These are phyloP conservation scores for Alternaria infectoria DNA, from an alignment of 2,329 filamentous ascomycete genomes.

Conservation along the genomic window DNA sequence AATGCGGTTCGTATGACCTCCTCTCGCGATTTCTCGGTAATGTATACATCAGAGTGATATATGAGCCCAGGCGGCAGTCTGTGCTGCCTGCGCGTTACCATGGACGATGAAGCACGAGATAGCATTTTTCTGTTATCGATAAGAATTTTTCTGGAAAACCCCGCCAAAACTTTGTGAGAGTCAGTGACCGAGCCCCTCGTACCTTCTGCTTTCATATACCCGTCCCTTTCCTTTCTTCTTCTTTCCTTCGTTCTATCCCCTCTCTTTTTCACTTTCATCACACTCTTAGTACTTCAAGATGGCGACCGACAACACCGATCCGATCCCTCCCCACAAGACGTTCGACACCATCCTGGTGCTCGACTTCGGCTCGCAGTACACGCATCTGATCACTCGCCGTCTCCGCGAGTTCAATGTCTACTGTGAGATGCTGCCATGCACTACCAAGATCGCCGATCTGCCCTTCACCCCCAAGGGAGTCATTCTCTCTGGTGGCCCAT, in stretches of 20 bases:
- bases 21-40: neutral
- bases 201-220: constrained; percentile 5
- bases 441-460: constrained; percentile 78
- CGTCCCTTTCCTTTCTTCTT: constrained; percentile 4
- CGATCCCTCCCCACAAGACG: constrained; percentile 56
- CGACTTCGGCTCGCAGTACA: constrained; percentile 76
- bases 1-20: neutral
- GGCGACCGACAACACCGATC: constrained; percentile 49
- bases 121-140: constrained; percentile 6
- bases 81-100: neutral
- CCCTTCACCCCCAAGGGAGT: constrained; percentile 83
- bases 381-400: constrained; percentile 76
- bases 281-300: constrained; percentile 31
- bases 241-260: constrained; percentile 6
- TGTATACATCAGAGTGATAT: neutral
- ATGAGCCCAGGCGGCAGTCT: neutral
- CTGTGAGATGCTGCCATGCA: constrained; percentile 88
- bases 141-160: constrained; percentile 7
- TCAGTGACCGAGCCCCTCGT: constrained; percentile 25
- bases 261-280: constrained; percentile 18
- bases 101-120: neutral
- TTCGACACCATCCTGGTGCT: constrained; percentile 74
- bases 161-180: constrained; percentile 17
- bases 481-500: constrained; percentile 74
- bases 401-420: constrained; percentile 82